phyloP scores from a whole-genome alignment of 805 yeast genomes.

The Candida dajiaensis region DNA sequence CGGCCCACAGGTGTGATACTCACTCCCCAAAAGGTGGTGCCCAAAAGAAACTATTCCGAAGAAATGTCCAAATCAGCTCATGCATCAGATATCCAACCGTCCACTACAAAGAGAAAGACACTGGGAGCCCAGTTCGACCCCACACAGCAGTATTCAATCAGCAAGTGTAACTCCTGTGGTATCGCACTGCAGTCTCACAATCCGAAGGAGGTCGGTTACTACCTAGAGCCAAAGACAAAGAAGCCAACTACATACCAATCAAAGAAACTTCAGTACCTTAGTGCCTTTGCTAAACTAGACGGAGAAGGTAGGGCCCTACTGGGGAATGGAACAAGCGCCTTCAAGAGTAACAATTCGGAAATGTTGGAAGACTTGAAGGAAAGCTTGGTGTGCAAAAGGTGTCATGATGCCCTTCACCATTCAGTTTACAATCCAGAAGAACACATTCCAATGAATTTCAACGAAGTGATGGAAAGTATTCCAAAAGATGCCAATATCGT shows the following conservation, averaged over 20 bases:
- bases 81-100: background rate
- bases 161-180: slow-evolving; percentile 53
- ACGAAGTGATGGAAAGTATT: slow-evolving; percentile 26
- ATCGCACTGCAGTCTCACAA: slow-evolving; percentile 39
- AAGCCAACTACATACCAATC: slow-evolving; percentile 7
- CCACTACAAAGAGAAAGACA: background rate
- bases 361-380: slow-evolving; percentile 3
- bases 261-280: slow-evolving; percentile 12
- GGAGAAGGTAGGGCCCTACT: slow-evolving; percentile 18
- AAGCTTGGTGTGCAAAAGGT: slow-evolving; percentile 41
- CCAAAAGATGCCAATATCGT: slow-evolving; percentile 45
- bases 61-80: background rate
- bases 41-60: background rate
- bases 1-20: background rate
- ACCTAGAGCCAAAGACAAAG: slow-evolving; percentile 22
- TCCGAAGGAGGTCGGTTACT: slow-evolving; percentile 38
- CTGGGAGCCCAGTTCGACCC: slow-evolving; percentile 6
- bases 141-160: slow-evolving; percentile 3
- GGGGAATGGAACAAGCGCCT: slow-evolving; percentile 1
- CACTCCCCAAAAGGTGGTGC: background rate
- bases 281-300: slow-evolving; percentile 19
- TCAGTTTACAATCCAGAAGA: slow-evolving; percentile 33
- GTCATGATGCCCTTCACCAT: slow-evolving; percentile 45
- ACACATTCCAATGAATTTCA: slow-evolving; percentile 26
- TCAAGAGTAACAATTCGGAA: background rate